These are phyloP conservation scores for Chrysosporium keratinophilum DNA, from an alignment of 2,329 filamentous ascomycete genomes.

Conservation along the genomic window DNA sequence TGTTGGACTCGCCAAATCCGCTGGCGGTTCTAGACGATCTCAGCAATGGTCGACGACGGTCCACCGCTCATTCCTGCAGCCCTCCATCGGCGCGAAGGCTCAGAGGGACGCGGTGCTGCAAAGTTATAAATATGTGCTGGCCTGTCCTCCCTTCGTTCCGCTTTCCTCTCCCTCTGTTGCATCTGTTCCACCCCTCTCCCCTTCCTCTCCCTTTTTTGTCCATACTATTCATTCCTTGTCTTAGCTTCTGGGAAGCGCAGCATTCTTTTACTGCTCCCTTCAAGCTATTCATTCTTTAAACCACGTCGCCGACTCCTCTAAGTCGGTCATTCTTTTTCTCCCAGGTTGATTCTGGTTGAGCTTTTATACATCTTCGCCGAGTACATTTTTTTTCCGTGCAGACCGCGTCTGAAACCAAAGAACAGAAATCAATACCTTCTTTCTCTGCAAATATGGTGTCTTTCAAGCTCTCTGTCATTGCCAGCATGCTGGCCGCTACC, in stretches of 20 bases:
- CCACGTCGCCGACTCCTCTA: slow-evolving; percentile 14
- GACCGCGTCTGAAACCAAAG: slow-evolving; percentile 1
- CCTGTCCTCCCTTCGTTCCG: slow-evolving; percentile 6
- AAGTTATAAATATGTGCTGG: slow-evolving; percentile 7
- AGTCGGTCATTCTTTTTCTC: slow-evolving; percentile 13
- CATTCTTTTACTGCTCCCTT: slow-evolving; percentile 2
- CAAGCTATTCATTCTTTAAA: slow-evolving; percentile 16
- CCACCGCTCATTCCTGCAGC: slow-evolving; percentile 1
- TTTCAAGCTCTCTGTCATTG: slow-evolving; percentile 26
- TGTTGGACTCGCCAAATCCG: not conserved
- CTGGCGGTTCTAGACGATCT: not conserved
- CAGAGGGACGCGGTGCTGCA: not conserved
- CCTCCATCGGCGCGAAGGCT: not conserved
- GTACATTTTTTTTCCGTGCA: not conserved
- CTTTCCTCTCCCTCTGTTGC: not conserved
- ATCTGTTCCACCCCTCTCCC: not conserved
- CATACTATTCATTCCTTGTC: slow-evolving; percentile 24
- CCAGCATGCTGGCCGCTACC: slow-evolving; percentile 28
- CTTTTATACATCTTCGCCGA: slow-evolving; percentile 11
- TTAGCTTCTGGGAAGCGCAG: slow-evolving; percentile 17
- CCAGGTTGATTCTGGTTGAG: slow-evolving; percentile 14
- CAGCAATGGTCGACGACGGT: not conserved
- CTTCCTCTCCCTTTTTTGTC: slow-evolving; percentile 1
- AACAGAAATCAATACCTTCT: not conserved
- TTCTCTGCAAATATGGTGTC: slow-evolving; percentile 26